Base-by-base conservation (phyloP, 2,329 filamentous ascomycete genomes). In the Pseudogymnoascus sp. region DNA sequence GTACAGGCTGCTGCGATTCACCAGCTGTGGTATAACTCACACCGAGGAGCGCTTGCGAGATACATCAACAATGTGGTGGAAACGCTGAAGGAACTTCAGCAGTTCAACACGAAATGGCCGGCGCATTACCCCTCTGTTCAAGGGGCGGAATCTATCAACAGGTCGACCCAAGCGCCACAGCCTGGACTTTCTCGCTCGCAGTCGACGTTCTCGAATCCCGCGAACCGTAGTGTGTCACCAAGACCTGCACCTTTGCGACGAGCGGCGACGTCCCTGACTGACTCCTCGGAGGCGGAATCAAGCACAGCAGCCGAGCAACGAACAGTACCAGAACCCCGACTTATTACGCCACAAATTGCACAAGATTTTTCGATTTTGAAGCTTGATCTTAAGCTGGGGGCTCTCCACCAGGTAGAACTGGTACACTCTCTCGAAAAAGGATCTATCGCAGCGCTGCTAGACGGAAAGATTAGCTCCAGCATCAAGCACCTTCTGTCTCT, bases 361-460 rank as follows among this genome's bases (percentile, higher is more conserved):
- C 91, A 96, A 67, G 92, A 99, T 70, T 97, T 97, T 69, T 97
- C 93, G 0, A 87, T 99, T 33, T 77, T 99, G 66, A 99, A 97
- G 76, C 79, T 99, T 65, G 94, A 99, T 73, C 77, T 99, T 62
- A 96, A 97, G 76, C 82, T 99, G 61, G 92, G 93, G 33, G 81
- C 89, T 5, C 74, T 96, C 59, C 89, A 92, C 64, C 94, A 97
- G 71, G 83, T 90, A 0, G 92, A 97, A 70, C 80, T 97, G 15
- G 92, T 97, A 7, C 93, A 97, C 74, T 97, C 94, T 0, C 76
- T 99, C 59, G 93, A 97, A 69, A 97, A 97, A 76, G 82, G 81
- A 12, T 96, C 93, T 0, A 89, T 99, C 64, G 94, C 94, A 0
- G 88, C 92, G 1, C 78, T 99, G 1, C 78, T 99, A 39, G 93